Percentiles rank a stretch among this genome's conserved stretches.
phyloP scores from a whole-genome alignment of 306 rosid species.

The Prunus padus region DNA sequence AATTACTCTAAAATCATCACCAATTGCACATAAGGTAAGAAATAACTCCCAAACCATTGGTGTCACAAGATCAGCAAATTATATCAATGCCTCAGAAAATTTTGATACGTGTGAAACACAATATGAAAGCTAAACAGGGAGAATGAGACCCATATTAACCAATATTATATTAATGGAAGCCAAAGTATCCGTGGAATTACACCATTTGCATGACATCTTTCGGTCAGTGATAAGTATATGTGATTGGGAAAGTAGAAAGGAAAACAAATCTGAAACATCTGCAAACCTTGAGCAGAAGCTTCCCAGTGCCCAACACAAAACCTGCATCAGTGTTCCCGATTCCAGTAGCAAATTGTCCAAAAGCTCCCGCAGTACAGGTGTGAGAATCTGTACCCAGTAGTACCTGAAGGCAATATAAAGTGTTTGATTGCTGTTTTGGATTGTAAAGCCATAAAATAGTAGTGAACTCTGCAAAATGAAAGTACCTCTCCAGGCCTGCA shows the following conservation, averaged over 20 bases:
- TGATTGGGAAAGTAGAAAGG: not conserved
- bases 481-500: conserved; percentile 97
- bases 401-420: conserved; percentile 45
- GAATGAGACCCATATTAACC: not conserved
- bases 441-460: conserved; percentile 9
- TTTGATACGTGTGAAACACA: not conserved
- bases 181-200: not conserved
- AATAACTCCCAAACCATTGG: not conserved
- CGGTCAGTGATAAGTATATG: not conserved
- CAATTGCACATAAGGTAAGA: not conserved
- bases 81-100: conserved; percentile 1
- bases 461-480: conserved; percentile 7
- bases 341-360: conserved; percentile 98
- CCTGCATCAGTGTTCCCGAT: conserved; percentile 96
- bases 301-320: conserved; percentile 86
- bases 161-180: not conserved
- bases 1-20: not conserved
- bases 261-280: not conserved
- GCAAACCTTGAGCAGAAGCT: conserved; percentile 80
- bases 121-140: not conserved
- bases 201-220: not conserved
- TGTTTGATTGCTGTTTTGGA: conserved; percentile 23
- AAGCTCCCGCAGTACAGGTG: conserved; percentile 97
- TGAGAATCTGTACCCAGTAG: conserved; percentile 97
- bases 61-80: not conserved